phyloP scores from a whole-genome alignment of 495 filamentous ascomycete genomes.

The Emericellopsis terricola region DNA sequence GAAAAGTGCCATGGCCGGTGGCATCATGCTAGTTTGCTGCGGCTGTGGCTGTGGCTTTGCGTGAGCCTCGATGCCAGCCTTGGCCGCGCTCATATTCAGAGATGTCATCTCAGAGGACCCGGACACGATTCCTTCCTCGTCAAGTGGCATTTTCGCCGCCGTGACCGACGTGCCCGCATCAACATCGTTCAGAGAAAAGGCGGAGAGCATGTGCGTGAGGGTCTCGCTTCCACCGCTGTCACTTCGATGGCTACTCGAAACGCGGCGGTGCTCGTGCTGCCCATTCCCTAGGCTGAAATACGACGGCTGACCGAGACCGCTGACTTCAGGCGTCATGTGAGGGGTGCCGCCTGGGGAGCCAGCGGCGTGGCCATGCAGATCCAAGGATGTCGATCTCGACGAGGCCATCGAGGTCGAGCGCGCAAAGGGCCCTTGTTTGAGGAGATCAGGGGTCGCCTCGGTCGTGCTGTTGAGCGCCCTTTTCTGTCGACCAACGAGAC shows the following conservation, averaged over 20 bases:
- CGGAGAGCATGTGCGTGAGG: constrained; percentile 66
- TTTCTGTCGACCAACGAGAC: constrained; percentile 88
- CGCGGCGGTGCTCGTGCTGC: constrained; percentile 54
- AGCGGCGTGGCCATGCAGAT: constrained; percentile 46
- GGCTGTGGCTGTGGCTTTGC: background rate
- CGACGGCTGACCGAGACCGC: constrained; percentile 61
- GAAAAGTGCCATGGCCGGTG: constrained; percentile 88
- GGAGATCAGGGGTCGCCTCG: constrained; percentile 72
- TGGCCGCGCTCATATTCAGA: constrained; percentile 39
- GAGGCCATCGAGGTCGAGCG: constrained; percentile 73
- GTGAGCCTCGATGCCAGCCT: constrained; percentile 14
- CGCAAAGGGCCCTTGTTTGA: constrained; percentile 83
- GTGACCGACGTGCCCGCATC: constrained; percentile 14
- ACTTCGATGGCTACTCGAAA: constrained; percentile 69
- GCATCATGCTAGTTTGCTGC: constrained; percentile 64
- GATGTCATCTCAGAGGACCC: constrained; percentile 51
- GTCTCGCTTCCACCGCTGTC: constrained; percentile 83
- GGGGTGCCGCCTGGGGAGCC: constrained; percentile 74
- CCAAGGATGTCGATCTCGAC: constrained; percentile 90
- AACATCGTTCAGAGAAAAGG: constrained; percentile 60
- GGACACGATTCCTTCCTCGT: constrained; percentile 33
- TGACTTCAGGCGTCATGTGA: constrained; percentile 53
- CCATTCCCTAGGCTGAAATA: constrained; percentile 68
- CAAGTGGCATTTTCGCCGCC: constrained; percentile 40
- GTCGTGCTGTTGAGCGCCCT: constrained; percentile 62